These are phyloP conservation scores for Corynascus novoguineensis DNA, from an alignment of 495 filamentous ascomycete species.

Conservation along the genomic window DNA sequence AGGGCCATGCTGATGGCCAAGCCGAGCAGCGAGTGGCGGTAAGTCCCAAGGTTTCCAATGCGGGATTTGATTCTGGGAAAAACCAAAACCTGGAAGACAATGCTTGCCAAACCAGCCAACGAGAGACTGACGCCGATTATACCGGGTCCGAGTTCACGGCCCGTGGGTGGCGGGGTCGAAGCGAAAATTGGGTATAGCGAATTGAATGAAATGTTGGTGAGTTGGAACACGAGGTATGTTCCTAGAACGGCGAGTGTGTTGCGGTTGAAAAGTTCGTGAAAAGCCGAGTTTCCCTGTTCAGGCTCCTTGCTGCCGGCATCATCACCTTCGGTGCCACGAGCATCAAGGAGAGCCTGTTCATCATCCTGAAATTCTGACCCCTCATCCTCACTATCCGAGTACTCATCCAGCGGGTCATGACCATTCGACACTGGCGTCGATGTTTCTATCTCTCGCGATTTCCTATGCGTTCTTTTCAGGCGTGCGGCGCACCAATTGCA, in stretches of 20 bases:
- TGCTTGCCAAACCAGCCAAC: constrained; percentile 76
- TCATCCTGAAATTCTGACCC: constrained; percentile 26
- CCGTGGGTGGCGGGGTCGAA: constrained; percentile 64
- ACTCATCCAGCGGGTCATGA: not conserved
- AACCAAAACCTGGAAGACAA: constrained; percentile 79
- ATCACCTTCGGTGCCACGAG: constrained; percentile 22
- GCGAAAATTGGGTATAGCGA: constrained; percentile 89
- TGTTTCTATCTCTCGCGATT: not conserved
- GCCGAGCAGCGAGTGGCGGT: constrained; percentile 70
- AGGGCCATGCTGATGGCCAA: constrained; percentile 77
- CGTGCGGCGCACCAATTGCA: not conserved
- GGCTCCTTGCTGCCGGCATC: constrained; percentile 26
- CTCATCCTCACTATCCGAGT: not conserved
- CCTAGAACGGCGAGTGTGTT: constrained; percentile 74
- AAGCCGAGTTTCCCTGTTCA: constrained; percentile 37
- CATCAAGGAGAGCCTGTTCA: constrained; percentile 18
- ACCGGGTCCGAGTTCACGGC: constrained; percentile 66
- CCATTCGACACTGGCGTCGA: not conserved
- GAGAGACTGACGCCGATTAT: constrained; percentile 84
- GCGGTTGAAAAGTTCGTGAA: constrained; percentile 58
- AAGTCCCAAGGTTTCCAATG: constrained; percentile 79
- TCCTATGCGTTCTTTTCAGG: not conserved
- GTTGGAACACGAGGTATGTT: constrained; percentile 82
- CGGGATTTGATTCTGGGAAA: constrained; percentile 75
- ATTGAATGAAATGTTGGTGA: constrained; percentile 85